Conservation (phyloP, 768 basidiomycete species). For the Xerocomus brunneocitrinus region DNA sequence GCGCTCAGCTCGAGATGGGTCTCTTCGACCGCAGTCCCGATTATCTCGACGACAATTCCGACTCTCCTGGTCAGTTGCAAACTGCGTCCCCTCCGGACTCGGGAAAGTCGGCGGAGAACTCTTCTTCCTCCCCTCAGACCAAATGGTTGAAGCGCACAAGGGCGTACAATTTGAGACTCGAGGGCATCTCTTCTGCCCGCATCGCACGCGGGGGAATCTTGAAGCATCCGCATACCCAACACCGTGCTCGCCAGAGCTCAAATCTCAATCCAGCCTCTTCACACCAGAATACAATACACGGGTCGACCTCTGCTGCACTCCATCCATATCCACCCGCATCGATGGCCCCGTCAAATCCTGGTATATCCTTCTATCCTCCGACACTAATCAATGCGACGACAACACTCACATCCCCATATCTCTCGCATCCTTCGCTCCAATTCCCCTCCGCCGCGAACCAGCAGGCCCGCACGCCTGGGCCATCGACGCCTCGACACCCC, state of each 20-base stretch:
- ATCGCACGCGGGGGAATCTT: slow-evolving; percentile 22
- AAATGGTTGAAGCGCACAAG: slow-evolving; percentile 57
- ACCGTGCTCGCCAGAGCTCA: slow-evolving; percentile 29
- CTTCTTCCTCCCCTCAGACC: slow-evolving; percentile 24
- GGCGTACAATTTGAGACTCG: slow-evolving; percentile 49
- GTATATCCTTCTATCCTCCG: slow-evolving; percentile 27
- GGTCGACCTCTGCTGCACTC: slow-evolving; percentile 9
- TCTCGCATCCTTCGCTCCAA: slow-evolving; percentile 28
- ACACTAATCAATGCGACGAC: slow-evolving; percentile 27
- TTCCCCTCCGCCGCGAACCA: slow-evolving; percentile 15
- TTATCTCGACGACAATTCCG: slow-evolving; percentile 19
- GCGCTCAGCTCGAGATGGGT: slow-evolving; percentile 53
- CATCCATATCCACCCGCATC: slow-evolving; percentile 16
- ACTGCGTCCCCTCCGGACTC: slow-evolving; percentile 17
- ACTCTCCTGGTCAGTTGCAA: slow-evolving; percentile 14
- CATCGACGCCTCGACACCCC: slow-evolving; percentile 5
- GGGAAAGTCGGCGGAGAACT: slow-evolving; percentile 31
- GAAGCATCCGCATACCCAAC: slow-evolving; percentile 24
- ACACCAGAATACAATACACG: slow-evolving; percentile 15
- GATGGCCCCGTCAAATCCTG: slow-evolving; percentile 14
- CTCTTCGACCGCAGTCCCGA: slow-evolving; percentile 21
- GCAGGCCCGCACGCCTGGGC: slow-evolving; percentile 9
- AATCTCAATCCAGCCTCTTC: slow-evolving; percentile 25
- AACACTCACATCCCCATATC: slow-evolving; percentile 31
- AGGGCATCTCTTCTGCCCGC: slow-evolving; percentile 36